Evolutionary conservation across 345 rosid species (phyloP), one percentile per base, ranked within the genome.

Genomic region (Citrus medica): DNA sequence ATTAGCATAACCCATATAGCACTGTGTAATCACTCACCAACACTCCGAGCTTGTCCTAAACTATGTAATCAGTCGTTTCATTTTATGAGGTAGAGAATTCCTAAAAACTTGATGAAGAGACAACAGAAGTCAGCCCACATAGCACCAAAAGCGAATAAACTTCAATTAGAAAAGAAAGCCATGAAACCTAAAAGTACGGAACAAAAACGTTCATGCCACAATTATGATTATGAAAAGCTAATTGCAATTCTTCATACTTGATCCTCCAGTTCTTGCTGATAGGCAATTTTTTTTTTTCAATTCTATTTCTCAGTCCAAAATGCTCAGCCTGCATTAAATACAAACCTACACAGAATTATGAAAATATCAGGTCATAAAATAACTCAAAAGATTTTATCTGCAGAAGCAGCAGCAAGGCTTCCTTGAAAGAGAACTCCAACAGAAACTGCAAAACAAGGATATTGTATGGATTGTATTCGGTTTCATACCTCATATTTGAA

Each of bases 261-360:
- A 79, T 97, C 98, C 85, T 94, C 98, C 79, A 94, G 85, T 77
- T 94, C 98, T 71, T 85, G 95, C 71, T 87, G 81, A 86, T 97
- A 97, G 73, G 97, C 87, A 74, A 91, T 90, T 92, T 97, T 51
- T 92, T 97, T 97, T 51, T 92, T 91, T 83, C 82, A 90, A 76
- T 64, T 33, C 37, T 33, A 33, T 33, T 33, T 33, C 7, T 33
- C 37, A 33, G 37, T 33, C 37, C 37, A 33, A 82, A 89, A 55
- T 96, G 90, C 77, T 93, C 96, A 22, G 78, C 78, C 99, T 97
- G 86, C 81, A 84, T 35, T 59, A 77, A n/a, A 38, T 53, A 75
- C 42, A 79, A 38, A 38, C 0, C 42, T 38, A 38, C 42, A 38
- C 10, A 38, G 10, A 38, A 38, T 8, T 38, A 38, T 38, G 0